Evolutionary conservation across 139 green algal genomes (phyloP), one percentile per base, ranked within the genome.

Genomic region (Closterium sp.): DNA sequence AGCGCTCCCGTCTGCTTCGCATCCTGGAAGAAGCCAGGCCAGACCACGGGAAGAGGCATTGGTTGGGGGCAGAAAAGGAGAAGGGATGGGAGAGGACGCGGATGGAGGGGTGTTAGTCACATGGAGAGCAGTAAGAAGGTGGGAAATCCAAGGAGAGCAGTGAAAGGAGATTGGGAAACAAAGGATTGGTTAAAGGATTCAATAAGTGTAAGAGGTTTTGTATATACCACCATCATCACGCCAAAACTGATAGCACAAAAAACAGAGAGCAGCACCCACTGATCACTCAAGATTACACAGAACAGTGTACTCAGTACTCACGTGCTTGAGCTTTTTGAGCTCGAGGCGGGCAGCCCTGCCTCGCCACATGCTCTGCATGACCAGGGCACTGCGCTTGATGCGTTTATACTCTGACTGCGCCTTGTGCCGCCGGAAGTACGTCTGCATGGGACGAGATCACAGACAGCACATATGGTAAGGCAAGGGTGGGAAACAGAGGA

Each of bases 381-480:
- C 31, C 13, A 93, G n/a, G 86, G 73, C 93, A 91, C 7, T 95
- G 70, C 31, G 85, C 86, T 73, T 85, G 95, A 86, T 87, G 94
- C 27, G 93, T 89, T 91, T 96, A 96, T 91, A 98, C 95, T 70
- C 38, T 87, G 62, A 95, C 86, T 31, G 87, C 92, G 95, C 95
- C 9, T 70, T 91, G 91, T 95, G 91, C 38, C 93, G 31, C 62
- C 96, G 93, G 86, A 92, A 93, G 0, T 29, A 10, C 2, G 94
- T 88, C 95, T 98, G 97, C 30, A 97, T 93, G 27, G 73, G 34
- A 0, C 2, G 70, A 85, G 28, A 19, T n/a, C 86, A 32, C 30
- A 88, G 13, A 45, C 31, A 34, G 31, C 86, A 89, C 31, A 50
- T 89, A 89, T 19, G 1, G 31, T 22, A 21, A 1, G 30, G 86